Percentiles rank a stretch among this genome's conserved stretches.
Evolutionary conservation across 148 eudicot species (phyloP).

Genomic region (Silene latifolia): DNA sequence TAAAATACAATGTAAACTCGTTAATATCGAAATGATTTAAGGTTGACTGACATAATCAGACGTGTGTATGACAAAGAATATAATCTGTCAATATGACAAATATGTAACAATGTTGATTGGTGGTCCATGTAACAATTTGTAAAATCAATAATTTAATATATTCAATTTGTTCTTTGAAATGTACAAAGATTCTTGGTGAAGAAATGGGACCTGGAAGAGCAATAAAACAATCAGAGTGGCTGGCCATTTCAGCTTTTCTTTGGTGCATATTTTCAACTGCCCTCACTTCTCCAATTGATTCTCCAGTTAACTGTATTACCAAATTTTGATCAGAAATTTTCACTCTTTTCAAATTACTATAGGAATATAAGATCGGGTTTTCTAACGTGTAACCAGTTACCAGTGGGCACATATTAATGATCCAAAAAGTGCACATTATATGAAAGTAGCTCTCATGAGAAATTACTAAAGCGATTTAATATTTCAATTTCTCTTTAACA

Average conservation of each 20-base stretch:
- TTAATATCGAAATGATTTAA: background rate
- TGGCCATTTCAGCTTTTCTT: constrained; percentile 72
- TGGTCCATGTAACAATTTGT: constrained; percentile 1
- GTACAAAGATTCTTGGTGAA: constrained; percentile 1
- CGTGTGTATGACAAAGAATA: background rate
- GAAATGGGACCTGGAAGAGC: constrained; percentile 62
- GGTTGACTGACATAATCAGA: background rate
- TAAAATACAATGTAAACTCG: background rate
- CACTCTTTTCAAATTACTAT: background rate
- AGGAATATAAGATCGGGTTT: no score
- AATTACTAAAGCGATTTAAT: no score
- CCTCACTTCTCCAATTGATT: constrained; percentile 55
- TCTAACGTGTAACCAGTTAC: no score
- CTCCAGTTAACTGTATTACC: constrained; percentile 49
- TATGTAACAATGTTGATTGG: background rate
- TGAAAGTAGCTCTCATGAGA: no score
- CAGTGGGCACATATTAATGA: no score
- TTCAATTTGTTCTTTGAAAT: background rate
- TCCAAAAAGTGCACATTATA: no score
- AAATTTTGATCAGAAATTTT: background rate
- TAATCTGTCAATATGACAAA: background rate
- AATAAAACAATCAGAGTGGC: constrained; percentile 68
- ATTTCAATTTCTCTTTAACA: no score
- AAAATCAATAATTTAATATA: background rate
- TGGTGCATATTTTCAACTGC: constrained; percentile 65